Evolutionary conservation across 2,329 filamentous ascomycete species (phyloP).

Genomic region (Drechmeria coniospora): DNA sequence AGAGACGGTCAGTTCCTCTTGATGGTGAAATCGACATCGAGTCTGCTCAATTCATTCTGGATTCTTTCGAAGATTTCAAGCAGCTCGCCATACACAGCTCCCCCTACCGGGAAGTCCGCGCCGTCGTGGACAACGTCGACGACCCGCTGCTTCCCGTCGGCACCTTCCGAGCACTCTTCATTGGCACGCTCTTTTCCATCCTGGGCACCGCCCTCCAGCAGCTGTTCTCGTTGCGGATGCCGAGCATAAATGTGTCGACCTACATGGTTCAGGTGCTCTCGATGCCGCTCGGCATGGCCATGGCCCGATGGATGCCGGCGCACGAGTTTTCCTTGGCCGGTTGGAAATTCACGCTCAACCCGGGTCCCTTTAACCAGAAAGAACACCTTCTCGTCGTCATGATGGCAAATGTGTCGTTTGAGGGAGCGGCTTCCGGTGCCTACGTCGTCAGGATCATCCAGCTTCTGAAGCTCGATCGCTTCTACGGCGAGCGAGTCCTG

Average conservation of each 20-base stretch:
- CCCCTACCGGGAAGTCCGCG: conserved; percentile 26
- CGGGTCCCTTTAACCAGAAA: conserved; percentile 35
- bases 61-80: conserved; percentile 8
- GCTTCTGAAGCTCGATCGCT: conserved; percentile 27
- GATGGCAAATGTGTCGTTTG: conserved; percentile 36
- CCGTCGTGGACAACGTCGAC: conserved; percentile 27
- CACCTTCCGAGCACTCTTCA: conserved; percentile 23
- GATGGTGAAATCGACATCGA: conserved; percentile 5
- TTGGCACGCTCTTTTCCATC: conserved; percentile 22
- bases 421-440: conserved; percentile 14
- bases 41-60: conserved; percentile 6
- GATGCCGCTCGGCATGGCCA: conserved; percentile 20
- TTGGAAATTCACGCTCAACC: conserved; percentile 22
- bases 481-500: conserved; percentile 24
- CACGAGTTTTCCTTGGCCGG: conserved; percentile 2
- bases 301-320: conserved; percentile 11
- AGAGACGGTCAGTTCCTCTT: conserved; percentile 23
- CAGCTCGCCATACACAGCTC: conserved; percentile 18
- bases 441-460: conserved; percentile 31
- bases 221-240: conserved; percentile 26
- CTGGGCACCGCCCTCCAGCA: conserved; percentile 10
- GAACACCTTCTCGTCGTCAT: conserved; percentile 39
- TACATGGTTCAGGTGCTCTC: conserved; percentile 25
- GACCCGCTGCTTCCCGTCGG: conserved; percentile 22
- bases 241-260: conserved; percentile 22